Base-by-base conservation (phyloP, 2,329 filamentous ascomycete species). In the Alternaria postmessia region DNA sequence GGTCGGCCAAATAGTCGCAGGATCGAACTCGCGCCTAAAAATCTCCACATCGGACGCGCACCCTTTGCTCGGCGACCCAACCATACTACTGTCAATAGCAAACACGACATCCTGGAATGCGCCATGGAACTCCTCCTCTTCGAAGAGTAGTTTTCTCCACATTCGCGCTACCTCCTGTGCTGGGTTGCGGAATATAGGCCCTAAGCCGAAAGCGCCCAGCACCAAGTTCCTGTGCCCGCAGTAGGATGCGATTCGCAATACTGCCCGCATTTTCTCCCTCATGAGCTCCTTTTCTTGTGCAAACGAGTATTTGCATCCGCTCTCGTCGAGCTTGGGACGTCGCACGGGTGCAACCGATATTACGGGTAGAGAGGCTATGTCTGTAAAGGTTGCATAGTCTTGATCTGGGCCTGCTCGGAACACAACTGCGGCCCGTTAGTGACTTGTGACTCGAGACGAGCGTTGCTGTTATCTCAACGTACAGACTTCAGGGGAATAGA, bases 271-370 rank as follows among this genome's bases (percentile, higher is more conserved):
- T 78, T 93, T 92, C 69, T 90, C 88, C 69, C 84, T 85, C 79
- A 92, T 90, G 75, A 92, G 83, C 65, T 91, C 87, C 62, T 86
- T 86, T 78, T 93, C 91, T 69, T 89, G 84, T 4, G 83, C 82
- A 76, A 94, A 93, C 0, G 89, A 90, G 78, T 92, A 93, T 64
- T 86, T 87, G 62, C 82, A 83, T n/a, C 88, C 88, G 49, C 83
- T 82, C 60, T 88, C 86, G 68, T 88, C 88, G 39, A 93, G 84
- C 77, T 92, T 93, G 18, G 91, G 91, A 79, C 90, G 87, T 24
- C 89, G 86, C 7, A 89, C 87, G 9, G 91, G 90, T 22, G 89
- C 86, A 20, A 93, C 88, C 2, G 89, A 92, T 57, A 93, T 86
- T n/a, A 93, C 88, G 9, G 90, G 89, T 30, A 92, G 79, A 46